Evolutionary conservation across 192 early-diverging fungal genomes (phyloP).

Genomic region (Backusella tuberculispora): DNA sequence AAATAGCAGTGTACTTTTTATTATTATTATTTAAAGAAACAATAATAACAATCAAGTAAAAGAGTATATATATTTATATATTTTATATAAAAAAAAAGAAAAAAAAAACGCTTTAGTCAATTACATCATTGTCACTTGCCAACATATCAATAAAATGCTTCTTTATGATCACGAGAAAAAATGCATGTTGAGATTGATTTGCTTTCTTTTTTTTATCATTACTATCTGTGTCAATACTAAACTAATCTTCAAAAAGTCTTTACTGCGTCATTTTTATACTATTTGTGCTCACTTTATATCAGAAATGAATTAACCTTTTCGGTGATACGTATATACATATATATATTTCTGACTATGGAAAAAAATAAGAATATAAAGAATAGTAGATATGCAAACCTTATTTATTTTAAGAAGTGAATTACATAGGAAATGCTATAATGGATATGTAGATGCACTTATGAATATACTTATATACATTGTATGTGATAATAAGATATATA

Average conservation of each 20-base stretch:
- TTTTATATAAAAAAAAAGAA: neutral
- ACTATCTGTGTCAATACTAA: neutral
- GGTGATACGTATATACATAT: neutral
- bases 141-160: neutral
- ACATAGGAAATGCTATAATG: too few species aligned
- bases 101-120: neutral
- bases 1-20: neutral
- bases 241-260: neutral
- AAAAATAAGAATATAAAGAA: too few species aligned
- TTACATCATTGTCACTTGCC: conserved; percentile 9
- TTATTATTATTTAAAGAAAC: neutral
- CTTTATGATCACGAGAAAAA: neutral
- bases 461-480: too few species aligned
- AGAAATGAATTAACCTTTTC: neutral
- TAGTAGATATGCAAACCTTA: too few species aligned
- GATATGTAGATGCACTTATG: too few species aligned
- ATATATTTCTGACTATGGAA: neutral
- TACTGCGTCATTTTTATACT: neutral
- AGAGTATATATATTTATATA: too few species aligned
- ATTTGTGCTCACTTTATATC: neutral
- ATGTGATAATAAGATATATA: too few species aligned
- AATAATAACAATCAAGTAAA: neutral
- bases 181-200: neutral
- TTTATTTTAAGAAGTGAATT: too few species aligned
- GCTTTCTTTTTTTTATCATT: neutral